phyloP scores from a whole-genome alignment of 495 filamentous ascomycete species.

The Lasiosphaeriaceae sp. region DNA sequence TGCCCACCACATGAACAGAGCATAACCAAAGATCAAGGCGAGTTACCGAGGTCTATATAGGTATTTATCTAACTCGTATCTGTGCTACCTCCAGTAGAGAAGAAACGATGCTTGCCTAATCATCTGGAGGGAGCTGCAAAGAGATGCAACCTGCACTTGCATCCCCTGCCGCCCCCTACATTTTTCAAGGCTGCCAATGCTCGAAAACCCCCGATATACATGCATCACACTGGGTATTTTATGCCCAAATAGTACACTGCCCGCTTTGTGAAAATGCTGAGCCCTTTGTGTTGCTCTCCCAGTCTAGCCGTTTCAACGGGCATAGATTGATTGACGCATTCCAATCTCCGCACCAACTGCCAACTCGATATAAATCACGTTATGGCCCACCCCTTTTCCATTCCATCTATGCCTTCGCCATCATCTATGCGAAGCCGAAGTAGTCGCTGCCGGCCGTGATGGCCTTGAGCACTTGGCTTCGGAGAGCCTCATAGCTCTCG shows the following conservation, averaged over 20 bases:
- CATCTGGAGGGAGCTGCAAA: background rate
- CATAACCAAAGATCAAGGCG: too few species aligned
- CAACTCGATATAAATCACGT: background rate
- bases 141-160: conserved; percentile 21
- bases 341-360: conserved; percentile 5
- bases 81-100: background rate
- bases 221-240: background rate
- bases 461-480: conserved; percentile 84
- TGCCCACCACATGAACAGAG: too few species aligned
- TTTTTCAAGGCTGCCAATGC: background rate
- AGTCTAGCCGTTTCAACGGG: too few species aligned
- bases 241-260: too few species aligned
- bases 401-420: too few species aligned
- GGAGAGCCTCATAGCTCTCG: conserved; percentile 87
- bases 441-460: conserved; percentile 96
- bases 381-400: too few species aligned
- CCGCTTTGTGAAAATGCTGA: too few species aligned
- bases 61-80: too few species aligned
- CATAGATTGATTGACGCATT: too few species aligned
- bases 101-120: background rate
- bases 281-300: too few species aligned
- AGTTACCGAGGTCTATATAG: background rate
- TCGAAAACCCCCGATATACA: background rate
- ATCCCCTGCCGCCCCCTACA: background rate
- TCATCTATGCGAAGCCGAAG: conserved; percentile 86